Evolutionary conservation across 176 grass and related monocot species (phyloP).

Genomic region (Alopecurus myosuroides): DNA sequence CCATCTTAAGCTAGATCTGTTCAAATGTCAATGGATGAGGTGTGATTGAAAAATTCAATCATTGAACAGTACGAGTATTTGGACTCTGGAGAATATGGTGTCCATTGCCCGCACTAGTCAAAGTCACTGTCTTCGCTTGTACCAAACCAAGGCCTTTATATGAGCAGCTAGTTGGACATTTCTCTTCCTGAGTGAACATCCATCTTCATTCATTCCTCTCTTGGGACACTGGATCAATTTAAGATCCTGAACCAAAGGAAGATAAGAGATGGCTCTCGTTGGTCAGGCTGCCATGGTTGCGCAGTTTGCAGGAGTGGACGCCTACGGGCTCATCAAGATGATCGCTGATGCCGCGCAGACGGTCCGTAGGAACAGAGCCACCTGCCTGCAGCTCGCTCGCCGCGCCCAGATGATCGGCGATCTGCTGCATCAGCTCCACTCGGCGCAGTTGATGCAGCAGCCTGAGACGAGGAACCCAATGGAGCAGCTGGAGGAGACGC

Average conservation of each 20-base stretch:
- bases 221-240: background rate
- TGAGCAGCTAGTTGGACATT: background rate
- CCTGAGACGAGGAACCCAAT: conserved; percentile 63
- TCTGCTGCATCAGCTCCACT: conserved; percentile 54
- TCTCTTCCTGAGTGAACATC: background rate
- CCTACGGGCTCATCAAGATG: conserved; percentile 55
- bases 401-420: conserved; percentile 56
- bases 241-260: background rate
- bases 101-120: background rate
- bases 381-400: conserved; percentile 53
- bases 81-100: background rate
- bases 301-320: conserved; percentile 80
- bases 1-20: background rate
- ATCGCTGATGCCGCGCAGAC: conserved; percentile 51
- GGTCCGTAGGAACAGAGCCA: conserved; percentile 51
- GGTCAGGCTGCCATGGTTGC: conserved; percentile 49
- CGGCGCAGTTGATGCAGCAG: conserved; percentile 47
- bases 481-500: conserved; percentile 60
- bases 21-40: background rate
- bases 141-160: background rate
- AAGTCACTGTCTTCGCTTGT: background rate
- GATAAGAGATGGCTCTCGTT: conserved; percentile 42
- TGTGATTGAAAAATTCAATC: background rate
- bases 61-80: background rate
- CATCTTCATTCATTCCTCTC: background rate